Percentiles rank a stretch among this genome's conserved stretches.
Conservation (phyloP, 1,284 basidiomycete genomes). For the Austroboletus novae-zelandiae region DNA sequence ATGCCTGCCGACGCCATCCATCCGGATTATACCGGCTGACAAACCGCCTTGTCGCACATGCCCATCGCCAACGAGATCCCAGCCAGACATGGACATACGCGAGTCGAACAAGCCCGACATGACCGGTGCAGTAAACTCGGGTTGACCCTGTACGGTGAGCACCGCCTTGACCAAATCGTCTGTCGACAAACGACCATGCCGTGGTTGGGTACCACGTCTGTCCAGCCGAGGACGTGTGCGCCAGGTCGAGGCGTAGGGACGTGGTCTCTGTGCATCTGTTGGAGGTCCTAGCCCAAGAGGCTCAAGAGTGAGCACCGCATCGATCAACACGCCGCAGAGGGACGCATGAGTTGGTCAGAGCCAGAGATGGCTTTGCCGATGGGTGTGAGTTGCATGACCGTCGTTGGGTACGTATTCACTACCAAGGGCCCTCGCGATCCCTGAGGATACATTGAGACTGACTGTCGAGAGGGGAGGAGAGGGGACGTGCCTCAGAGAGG, state of each 20-base stretch:
- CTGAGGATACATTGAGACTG: conserved; percentile 33
- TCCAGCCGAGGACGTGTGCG: conserved; percentile 61
- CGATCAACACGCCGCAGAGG: too few species aligned
- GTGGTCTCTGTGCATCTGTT: conserved; percentile 85
- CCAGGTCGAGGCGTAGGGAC: conserved; percentile 58
- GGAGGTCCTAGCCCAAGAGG: conserved; percentile 85
- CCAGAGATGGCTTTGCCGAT: conserved; percentile 68
- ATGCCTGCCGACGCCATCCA: conserved; percentile 59
- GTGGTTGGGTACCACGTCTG: conserved; percentile 57
- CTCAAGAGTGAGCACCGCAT: too few species aligned
- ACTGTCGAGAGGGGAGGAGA: background rate
- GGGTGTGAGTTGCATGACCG: conserved; percentile 59
- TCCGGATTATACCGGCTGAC: conserved; percentile 19
- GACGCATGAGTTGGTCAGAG: conserved; percentile 32
- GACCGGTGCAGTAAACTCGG: conserved; percentile 70
- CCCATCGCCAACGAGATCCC: conserved; percentile 41
- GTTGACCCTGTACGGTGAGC: conserved; percentile 76
- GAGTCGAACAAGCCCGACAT: conserved; percentile 54
- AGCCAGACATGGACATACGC: conserved; percentile 51
- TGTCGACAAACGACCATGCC: conserved; percentile 57
- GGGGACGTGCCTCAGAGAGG: conserved; percentile 52
- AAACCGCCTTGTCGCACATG: conserved; percentile 13
- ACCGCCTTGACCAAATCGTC: conserved; percentile 31
- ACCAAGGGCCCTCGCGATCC: conserved; percentile 75
- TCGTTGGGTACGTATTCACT: conserved; percentile 65